Conservation (phyloP, 1,139 yeast species). For the Blastobotrys persicus region DNA sequence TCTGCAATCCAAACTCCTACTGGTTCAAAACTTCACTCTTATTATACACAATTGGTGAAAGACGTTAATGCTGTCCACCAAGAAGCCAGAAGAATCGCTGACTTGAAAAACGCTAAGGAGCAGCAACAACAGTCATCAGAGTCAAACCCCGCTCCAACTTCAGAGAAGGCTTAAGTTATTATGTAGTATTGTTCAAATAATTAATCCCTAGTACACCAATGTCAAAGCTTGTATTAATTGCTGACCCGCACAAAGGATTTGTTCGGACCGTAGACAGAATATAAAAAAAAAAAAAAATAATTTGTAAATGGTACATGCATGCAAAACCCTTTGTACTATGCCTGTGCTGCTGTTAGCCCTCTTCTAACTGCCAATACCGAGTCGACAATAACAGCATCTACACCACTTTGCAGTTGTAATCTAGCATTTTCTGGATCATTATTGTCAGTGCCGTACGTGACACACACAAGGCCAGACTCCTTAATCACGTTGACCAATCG, state of each 20-base stretch:
- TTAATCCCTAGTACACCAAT: no score
- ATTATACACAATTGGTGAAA: slow-evolving; percentile 51
- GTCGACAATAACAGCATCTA: slow-evolving; percentile 96
- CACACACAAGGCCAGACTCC: slow-evolving; percentile 87
- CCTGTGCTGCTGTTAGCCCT: slow-evolving; percentile 49
- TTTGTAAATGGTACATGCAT: not conserved
- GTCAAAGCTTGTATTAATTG: no score
- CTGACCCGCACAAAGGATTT: no score
- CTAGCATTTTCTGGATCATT: slow-evolving; percentile 84
- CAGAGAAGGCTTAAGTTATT: slow-evolving; percentile 4
- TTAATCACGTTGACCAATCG: slow-evolving; percentile 85
- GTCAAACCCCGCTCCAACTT: not conserved
- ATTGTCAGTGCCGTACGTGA: slow-evolving; percentile 83
- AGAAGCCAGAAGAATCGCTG: slow-evolving; percentile 71
- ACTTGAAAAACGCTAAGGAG: slow-evolving; percentile 45
- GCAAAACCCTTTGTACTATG: not conserved
- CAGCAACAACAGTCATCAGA: slow-evolving; percentile 5
- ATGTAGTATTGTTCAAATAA: not conserved
- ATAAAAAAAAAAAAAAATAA: slow-evolving; percentile 2
- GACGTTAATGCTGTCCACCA: slow-evolving; percentile 65
- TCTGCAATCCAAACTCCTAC: slow-evolving; percentile 43
- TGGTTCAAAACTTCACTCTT: slow-evolving; percentile 52
- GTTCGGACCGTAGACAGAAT: no score
- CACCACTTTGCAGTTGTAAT: slow-evolving; percentile 89
- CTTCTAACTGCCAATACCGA: slow-evolving; percentile 89